A percentile compares a stretch with the other conserved stretches of the same genome.
Evolutionary conservation across 768 basidiomycete species (phyloP).

Genomic region (Pseudohyphozyma bogoriensis): DNA sequence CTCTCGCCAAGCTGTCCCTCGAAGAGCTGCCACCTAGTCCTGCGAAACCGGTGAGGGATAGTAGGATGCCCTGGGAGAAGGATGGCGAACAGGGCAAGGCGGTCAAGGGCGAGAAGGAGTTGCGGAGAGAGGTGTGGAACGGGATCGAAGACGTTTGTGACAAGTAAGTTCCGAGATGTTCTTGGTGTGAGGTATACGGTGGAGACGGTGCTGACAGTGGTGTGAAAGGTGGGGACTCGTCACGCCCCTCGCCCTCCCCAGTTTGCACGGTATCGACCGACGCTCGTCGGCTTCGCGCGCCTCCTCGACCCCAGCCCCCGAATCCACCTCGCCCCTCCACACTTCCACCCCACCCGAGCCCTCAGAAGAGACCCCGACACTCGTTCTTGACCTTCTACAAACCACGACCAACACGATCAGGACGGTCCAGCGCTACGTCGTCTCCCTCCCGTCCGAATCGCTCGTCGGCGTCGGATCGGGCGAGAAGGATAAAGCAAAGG

Average conservation of each 20-base stretch:
- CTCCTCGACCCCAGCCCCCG: constrained; percentile 37
- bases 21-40: constrained; percentile 59
- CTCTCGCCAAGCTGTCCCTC: constrained; percentile 2
- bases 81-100: neutral
- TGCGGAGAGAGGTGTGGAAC: constrained; percentile 5
- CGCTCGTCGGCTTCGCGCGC: neutral
- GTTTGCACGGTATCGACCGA: too few relatives aligned
- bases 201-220: neutral
- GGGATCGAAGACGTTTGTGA: constrained; percentile 18
- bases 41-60: constrained; percentile 34
- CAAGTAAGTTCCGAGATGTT: neutral
- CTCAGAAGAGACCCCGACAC: neutral
- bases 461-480: neutral
- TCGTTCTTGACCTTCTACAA: constrained; percentile 59
- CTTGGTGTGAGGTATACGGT: too few relatives aligned
- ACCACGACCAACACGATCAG: constrained; percentile 71
- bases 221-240: constrained; percentile 12
- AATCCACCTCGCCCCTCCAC: constrained; percentile 32
- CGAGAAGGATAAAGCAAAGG: neutral
- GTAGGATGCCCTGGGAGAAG: constrained; percentile 15
- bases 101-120: constrained; percentile 2
- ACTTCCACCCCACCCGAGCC: neutral
- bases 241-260: constrained; percentile 44
- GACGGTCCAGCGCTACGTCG: constrained; percentile 69
- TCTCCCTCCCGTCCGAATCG: constrained; percentile 62